Percentiles rank a stretch among this genome's conserved stretches.
These are phyloP conservation scores for Atractiella rhizophila DNA, from an alignment of 768 basidiomycete species.

Conservation along the genomic window DNA sequence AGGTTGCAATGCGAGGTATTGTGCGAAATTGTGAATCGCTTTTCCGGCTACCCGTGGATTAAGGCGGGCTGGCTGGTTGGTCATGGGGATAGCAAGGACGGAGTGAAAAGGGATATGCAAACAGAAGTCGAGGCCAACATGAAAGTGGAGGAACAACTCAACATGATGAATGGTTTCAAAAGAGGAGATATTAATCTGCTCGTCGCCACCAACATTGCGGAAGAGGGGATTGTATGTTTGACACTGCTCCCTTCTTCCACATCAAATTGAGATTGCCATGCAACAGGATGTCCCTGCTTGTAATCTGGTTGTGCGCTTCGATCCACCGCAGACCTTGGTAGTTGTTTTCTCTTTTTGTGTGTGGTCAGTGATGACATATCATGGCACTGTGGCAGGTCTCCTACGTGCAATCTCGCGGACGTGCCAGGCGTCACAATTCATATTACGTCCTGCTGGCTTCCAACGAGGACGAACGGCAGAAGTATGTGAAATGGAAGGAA, in stretches of 20 bases:
- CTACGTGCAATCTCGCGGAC: slow-evolving; percentile 69
- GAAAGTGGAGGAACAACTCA: slow-evolving; percentile 28
- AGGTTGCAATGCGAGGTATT: too few species aligned
- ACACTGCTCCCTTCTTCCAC: too few species aligned
- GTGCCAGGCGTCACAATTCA: slow-evolving; percentile 50
- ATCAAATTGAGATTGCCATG: too few species aligned
- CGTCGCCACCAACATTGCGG: slow-evolving; percentile 63
- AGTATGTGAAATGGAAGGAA: too few species aligned
- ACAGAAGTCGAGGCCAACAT: too few species aligned
- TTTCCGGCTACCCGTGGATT: too few species aligned
- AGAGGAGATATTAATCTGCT: slow-evolving; percentile 31
- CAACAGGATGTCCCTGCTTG: slow-evolving; percentile 79
- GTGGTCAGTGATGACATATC: background rate
- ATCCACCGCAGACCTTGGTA: slow-evolving; percentile 54
- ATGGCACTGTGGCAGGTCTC: slow-evolving; percentile 22
- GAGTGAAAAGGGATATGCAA: too few species aligned
- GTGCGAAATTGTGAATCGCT: too few species aligned
- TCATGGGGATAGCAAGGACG: too few species aligned
- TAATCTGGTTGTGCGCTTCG: slow-evolving; percentile 64
- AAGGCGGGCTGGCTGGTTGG: too few species aligned
- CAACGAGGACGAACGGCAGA: too few species aligned
- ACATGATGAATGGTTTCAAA: slow-evolving; percentile 40
- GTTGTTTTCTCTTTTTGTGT: background rate
- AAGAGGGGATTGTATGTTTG: slow-evolving; percentile 76
- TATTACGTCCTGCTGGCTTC: slow-evolving; percentile 61